Evolutionary conservation across 75 land plant species (phyloP), one percentile per base, ranked within the genome.

Genomic region (Adiantum capillusveneris): DNA sequence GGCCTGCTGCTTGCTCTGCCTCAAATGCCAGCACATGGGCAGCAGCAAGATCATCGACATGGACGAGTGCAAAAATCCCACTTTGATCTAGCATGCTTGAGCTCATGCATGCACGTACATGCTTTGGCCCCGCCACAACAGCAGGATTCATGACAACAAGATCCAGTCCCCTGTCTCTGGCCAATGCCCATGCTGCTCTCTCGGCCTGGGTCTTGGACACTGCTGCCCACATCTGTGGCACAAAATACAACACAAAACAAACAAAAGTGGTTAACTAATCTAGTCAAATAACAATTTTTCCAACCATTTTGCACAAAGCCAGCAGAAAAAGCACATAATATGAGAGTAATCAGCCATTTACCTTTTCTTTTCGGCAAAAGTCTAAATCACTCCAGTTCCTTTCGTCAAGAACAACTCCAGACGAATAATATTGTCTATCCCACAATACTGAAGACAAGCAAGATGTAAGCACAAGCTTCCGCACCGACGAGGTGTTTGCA

Each of bases 131-230:
- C 52, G 72, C 60, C n/a, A 79, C 75, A 9, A 79, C 64, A 11
- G 88, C 92, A 2, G 77, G 69, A 46, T 89, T 89, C 36, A 89
- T 61, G 14, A 73, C 59, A 25, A 89, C 84, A 84, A 89, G 78
- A 64, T 83, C 76, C 14, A 90, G 53, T 0, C 72, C 88, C 50
- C 81, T 72, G 64, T 90, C 96, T 81, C 76, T 77, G 0, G 96
- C 92, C 44, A 90, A 43, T 0, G 88, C 80, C 96, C 96, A 87
- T 0, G 96, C 92, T n/a, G 88, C 76, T 68, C 71, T 87, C 78
- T 90, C 96, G 21, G 85, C 62, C 31, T 81, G 26, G 5, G 92
- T 90, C 55, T 90, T 90, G 27, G 79, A 63, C 49, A 90, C 25
- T 0, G 77, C 88, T 41, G 85, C 76, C 96, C 92, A 90, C 27